phyloP scores from a whole-genome alignment of 2,329 filamentous ascomycete species.

The Tolypocladium pustulatum region DNA sequence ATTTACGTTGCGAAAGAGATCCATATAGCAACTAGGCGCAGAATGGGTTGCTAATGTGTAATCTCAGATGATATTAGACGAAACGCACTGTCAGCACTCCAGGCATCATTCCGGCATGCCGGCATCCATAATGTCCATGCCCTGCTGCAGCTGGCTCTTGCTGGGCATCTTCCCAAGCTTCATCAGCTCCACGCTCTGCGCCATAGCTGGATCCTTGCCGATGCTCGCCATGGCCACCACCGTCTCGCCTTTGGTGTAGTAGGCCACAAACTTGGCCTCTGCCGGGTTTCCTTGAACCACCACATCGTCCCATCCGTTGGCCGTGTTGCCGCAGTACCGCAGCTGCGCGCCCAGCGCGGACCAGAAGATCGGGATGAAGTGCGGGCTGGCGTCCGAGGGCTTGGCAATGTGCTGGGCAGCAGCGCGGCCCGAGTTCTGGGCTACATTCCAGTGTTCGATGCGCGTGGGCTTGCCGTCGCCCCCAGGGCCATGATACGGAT shows the following conservation, averaged over 20 bases:
- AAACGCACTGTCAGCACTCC: not conserved
- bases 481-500: constrained; percentile 85
- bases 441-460: constrained; percentile 98
- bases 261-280: constrained; percentile 76
- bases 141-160: constrained; percentile 65
- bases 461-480: constrained; percentile 62
- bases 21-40: no score
- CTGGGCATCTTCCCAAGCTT: constrained; percentile 67
- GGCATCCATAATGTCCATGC: constrained; percentile 39
- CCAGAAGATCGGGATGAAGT: constrained; percentile 95
- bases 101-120: constrained; percentile 4
- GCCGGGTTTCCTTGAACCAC: constrained; percentile 68
- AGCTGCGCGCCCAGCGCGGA: constrained; percentile 82
- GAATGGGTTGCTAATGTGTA: not conserved
- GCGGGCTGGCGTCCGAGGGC: constrained; percentile 45
- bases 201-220: constrained; percentile 80
- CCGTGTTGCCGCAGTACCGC: constrained; percentile 84
- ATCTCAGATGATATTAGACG: not conserved
- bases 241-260: constrained; percentile 76
- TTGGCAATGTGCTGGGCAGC: constrained; percentile 70
- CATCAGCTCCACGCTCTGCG: constrained; percentile 78
- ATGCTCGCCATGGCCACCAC: constrained; percentile 87
- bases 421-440: constrained; percentile 78
- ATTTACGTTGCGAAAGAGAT: no score
- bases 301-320: constrained; percentile 73